phyloP scores from a whole-genome alignment of 2,329 filamentous ascomycete species.

The Trichophyton equinum region DNA sequence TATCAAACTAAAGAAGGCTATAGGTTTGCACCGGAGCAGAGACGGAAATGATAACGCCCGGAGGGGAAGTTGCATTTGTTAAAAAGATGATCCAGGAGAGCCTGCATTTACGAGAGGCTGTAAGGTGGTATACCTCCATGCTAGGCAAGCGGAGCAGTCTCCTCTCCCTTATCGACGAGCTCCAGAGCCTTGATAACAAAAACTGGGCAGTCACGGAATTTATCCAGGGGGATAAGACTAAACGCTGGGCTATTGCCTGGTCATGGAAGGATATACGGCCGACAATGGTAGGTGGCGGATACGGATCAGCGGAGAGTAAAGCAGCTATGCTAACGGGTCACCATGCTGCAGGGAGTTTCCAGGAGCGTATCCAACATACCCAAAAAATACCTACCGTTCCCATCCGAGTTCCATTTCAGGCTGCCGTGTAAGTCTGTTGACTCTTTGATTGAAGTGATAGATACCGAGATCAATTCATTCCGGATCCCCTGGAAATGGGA shows the following conservation, averaged over 20 bases:
- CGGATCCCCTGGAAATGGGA: slow-evolving; percentile 57
- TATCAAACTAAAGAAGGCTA: slow-evolving; percentile 5
- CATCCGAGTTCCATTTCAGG: slow-evolving; percentile 39
- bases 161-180: slow-evolving; percentile 46
- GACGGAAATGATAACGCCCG: slow-evolving; percentile 72
- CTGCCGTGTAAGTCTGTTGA: slow-evolving; percentile 19
- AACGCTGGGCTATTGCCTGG: slow-evolving; percentile 82
- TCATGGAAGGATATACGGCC: slow-evolving; percentile 62
- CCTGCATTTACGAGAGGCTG: slow-evolving; percentile 42
- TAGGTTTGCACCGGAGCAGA: slow-evolving; percentile 57
- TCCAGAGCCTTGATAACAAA: slow-evolving; percentile 44
- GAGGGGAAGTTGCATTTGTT: slow-evolving; percentile 68
- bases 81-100: slow-evolving; percentile 59
- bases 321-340: slow-evolving; percentile 14
- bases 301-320: slow-evolving; percentile 8
- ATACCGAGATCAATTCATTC: slow-evolving; percentile 41
- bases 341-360: slow-evolving; percentile 19
- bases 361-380: slow-evolving; percentile 34
- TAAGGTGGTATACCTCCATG: slow-evolving; percentile 88
- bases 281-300: slow-evolving; percentile 32
- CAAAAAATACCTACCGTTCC: slow-evolving; percentile 41
- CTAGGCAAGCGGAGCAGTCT: slow-evolving; percentile 68
- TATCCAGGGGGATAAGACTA: slow-evolving; percentile 63
- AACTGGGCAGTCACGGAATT: slow-evolving; percentile 80
- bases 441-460: slow-evolving; percentile 27